Percentiles rank a stretch among this genome's conserved stretches.
phyloP scores from a whole-genome alignment of 345 rosid species.

The Lenwebbia sp. region DNA sequence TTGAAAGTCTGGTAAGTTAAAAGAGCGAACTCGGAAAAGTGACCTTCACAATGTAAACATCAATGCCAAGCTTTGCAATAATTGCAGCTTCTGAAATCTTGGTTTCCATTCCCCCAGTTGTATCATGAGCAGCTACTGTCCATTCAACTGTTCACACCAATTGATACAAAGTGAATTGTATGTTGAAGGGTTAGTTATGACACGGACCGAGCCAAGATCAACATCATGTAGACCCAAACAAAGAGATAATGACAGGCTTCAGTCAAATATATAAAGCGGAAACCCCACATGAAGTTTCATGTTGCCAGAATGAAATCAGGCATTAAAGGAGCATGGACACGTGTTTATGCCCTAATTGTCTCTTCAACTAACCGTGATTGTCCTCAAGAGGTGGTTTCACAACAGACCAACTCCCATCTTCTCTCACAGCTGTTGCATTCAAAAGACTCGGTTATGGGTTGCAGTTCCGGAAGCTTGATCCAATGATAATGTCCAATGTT shows the following conservation, averaged over 20 bases:
- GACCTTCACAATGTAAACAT: slow-evolving; percentile 89
- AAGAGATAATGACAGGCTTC: neutral
- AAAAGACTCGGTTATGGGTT: neutral
- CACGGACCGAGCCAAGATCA: neutral
- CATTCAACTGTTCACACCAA: slow-evolving; percentile 42
- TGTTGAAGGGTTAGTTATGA: neutral
- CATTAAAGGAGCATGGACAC: neutral
- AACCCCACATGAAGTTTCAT: neutral
- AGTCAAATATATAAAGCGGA: neutral
- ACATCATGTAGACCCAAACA: neutral
- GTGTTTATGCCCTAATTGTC: neutral
- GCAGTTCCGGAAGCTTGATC: neutral
- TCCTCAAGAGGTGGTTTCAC: slow-evolving; percentile 38
- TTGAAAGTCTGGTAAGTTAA: neutral
- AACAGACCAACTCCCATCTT: slow-evolving; percentile 75
- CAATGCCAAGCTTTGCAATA: slow-evolving; percentile 83
- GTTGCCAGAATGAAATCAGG: neutral
- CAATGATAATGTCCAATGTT: neutral
- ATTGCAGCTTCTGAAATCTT: slow-evolving; percentile 87
- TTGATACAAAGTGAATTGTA: neutral
- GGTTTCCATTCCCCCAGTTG: slow-evolving; percentile 91
- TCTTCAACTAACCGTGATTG: slow-evolving; percentile 41
- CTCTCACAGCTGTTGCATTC: slow-evolving; percentile 47
- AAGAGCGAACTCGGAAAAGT: neutral
- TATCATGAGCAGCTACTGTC: slow-evolving; percentile 82